These are phyloP conservation scores for Pythium coloratum DNA, from an alignment of 352 stramenopile genomes.

Conservation along the genomic window DNA sequence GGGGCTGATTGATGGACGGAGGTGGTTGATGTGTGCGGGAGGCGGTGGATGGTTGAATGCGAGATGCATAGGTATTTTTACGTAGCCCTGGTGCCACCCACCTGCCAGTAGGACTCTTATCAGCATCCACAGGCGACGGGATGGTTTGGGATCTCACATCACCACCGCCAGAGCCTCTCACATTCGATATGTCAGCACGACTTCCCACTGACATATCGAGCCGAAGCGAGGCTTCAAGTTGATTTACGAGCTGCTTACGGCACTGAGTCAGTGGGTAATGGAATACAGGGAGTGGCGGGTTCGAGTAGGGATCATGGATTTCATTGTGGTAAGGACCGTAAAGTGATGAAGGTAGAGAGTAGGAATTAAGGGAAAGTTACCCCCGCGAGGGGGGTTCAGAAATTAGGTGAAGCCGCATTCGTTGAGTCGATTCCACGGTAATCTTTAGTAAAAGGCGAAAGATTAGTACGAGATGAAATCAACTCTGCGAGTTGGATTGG, in stretches of 20 bases:
- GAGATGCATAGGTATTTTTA: neutral
- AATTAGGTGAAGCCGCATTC: slow-evolving; percentile 82
- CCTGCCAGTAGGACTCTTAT: neutral
- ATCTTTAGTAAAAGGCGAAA: slow-evolving; percentile 96
- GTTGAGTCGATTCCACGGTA: slow-evolving; percentile 86
- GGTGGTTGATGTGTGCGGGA: neutral
- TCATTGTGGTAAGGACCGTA: too few relatives aligned
- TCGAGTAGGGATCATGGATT: too few relatives aligned
- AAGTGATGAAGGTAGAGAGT: too few relatives aligned
- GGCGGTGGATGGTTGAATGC: neutral
- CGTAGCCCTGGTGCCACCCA: neutral
- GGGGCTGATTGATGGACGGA: neutral
- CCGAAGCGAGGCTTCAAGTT: neutral
- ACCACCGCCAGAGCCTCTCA: neutral
- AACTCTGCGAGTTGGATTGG: slow-evolving; percentile 33
- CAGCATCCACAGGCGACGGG: neutral
- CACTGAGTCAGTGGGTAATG: too few relatives aligned
- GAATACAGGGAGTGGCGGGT: too few relatives aligned
- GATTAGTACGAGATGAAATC: slow-evolving; percentile 62
- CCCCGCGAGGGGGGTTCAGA: slow-evolving; percentile 29
- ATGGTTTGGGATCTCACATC: neutral
- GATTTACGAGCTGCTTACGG: neutral
- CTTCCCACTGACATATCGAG: neutral
- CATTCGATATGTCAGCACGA: neutral
- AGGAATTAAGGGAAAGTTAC: neutral